Evolutionary conservation across 2,329 filamentous ascomycete genomes (phyloP).

Genomic region (Alternaria novae-zelandiae): DNA sequence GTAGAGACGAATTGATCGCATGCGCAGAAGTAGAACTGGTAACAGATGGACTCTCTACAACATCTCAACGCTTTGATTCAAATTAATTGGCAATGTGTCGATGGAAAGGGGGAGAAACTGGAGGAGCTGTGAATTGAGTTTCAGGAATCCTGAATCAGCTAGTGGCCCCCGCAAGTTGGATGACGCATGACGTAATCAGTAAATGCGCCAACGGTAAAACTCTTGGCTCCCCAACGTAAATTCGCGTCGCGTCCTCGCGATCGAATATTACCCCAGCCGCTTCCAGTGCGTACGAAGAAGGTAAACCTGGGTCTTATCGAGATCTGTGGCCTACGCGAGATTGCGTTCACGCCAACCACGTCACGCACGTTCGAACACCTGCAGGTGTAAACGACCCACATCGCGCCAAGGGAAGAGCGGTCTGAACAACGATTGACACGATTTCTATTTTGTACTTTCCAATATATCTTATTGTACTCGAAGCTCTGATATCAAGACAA

Average conservation of each 20-base stretch:
- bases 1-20: not conserved
- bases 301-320: not conserved
- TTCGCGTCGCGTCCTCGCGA: not conserved
- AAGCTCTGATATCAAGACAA: not conserved
- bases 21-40: not conserved
- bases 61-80: not conserved
- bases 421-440: not conserved
- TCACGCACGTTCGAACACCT: not conserved
- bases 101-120: not conserved
- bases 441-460: not conserved
- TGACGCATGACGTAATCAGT: not conserved
- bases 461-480: not conserved
- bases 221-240: not conserved
- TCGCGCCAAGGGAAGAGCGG: not conserved
- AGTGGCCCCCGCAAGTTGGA: not conserved
- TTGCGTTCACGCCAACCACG: not conserved
- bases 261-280: not conserved
- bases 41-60: not conserved
- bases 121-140: not conserved
- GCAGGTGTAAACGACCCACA: not conserved
- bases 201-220: not conserved
- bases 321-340: not conserved
- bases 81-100: not conserved
- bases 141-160: not conserved
- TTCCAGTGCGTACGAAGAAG: not conserved